Conservation (phyloP, 2,329 filamentous ascomycete species). For the Aspergillus carbonarius region DNA sequence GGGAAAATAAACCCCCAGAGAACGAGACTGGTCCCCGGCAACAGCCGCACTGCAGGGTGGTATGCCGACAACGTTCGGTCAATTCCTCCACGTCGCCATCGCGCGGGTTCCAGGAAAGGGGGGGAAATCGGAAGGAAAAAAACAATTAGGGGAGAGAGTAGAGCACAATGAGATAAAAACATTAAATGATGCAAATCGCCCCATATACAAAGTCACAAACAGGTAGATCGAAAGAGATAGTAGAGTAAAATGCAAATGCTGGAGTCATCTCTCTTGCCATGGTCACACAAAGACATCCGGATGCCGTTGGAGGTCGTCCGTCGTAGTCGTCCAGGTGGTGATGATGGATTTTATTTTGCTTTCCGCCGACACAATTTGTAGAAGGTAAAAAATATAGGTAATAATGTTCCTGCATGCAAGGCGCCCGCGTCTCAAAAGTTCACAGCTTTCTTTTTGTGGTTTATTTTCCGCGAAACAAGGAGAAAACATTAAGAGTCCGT, state of each 20-base stretch:
- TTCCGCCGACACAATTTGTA: conserved; percentile 22
- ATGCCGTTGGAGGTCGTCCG: conserved; percentile 34
- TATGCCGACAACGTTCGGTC: background rate
- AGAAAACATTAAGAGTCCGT: conserved; percentile 28
- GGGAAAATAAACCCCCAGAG: background rate
- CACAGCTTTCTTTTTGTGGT: conserved; percentile 29
- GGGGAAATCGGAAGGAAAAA: conserved; percentile 16
- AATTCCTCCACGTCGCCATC: background rate
- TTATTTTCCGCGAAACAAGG: conserved; percentile 31
- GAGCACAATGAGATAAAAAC: conserved; percentile 19
- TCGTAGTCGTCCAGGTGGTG: conserved; percentile 34
- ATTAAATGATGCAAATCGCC: conserved; percentile 34
- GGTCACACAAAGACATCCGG: conserved; percentile 26
- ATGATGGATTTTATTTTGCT: conserved; percentile 24
- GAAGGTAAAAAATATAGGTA: conserved; percentile 13
- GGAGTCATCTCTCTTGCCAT: conserved; percentile 37
- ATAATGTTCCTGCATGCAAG: conserved; percentile 27
- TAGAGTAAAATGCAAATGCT: conserved; percentile 36
- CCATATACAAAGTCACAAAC: conserved; percentile 34
- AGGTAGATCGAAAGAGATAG: conserved; percentile 15
- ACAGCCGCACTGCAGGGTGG: conserved; percentile 1
- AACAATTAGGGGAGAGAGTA: conserved; percentile 17
- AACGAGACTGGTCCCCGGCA: background rate
- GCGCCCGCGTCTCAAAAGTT: conserved; percentile 24
- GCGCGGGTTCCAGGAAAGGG: background rate